Conservation (phyloP, 106 monocot species). For the Ottelia alismoides region DNA sequence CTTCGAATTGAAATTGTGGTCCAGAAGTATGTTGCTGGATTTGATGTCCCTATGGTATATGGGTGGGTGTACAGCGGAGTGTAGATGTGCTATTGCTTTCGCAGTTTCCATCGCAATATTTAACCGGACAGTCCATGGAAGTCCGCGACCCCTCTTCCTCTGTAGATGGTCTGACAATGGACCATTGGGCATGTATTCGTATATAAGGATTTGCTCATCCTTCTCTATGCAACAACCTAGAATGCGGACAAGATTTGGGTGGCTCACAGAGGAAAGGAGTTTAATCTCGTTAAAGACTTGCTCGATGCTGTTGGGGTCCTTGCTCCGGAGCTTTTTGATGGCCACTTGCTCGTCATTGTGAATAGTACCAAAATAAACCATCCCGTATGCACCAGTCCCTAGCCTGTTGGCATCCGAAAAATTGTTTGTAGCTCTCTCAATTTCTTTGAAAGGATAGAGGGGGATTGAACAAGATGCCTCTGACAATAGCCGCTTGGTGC, state of each 20-base stretch:
- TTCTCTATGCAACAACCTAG: conserved; percentile 67
- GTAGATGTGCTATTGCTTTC: conserved; percentile 58
- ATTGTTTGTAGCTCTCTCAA: conserved; percentile 44
- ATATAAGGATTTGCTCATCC: conserved; percentile 46
- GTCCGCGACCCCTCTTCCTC: conserved; percentile 26
- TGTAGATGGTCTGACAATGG: conserved; percentile 64
- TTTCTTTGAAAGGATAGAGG: conserved; percentile 40
- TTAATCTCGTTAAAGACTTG: conserved; percentile 79
- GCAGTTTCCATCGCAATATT: conserved; percentile 54
- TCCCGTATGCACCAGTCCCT: conserved; percentile 67
- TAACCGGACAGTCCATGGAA: conserved; percentile 69
- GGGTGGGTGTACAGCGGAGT: conserved; percentile 40
- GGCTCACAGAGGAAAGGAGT: conserved; percentile 55
- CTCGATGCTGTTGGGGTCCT: conserved; percentile 25
- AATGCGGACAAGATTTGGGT: conserved; percentile 50
- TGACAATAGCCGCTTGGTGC: conserved; percentile 33
- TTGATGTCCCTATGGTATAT: conserved; percentile 75
- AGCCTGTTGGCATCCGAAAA: conserved; percentile 43
- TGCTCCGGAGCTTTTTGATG: conserved; percentile 43
- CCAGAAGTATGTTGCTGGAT: conserved; percentile 71
- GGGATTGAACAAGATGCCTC: conserved; percentile 46
- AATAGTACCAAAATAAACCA: conserved; percentile 50
- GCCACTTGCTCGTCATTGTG: conserved; percentile 31
- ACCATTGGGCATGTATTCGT: conserved; percentile 71
- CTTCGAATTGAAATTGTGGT: conserved; percentile 52